Evolutionary conservation across 2,329 filamentous ascomycete genomes (phyloP).

Genomic region (Rutstroemia sp.): DNA sequence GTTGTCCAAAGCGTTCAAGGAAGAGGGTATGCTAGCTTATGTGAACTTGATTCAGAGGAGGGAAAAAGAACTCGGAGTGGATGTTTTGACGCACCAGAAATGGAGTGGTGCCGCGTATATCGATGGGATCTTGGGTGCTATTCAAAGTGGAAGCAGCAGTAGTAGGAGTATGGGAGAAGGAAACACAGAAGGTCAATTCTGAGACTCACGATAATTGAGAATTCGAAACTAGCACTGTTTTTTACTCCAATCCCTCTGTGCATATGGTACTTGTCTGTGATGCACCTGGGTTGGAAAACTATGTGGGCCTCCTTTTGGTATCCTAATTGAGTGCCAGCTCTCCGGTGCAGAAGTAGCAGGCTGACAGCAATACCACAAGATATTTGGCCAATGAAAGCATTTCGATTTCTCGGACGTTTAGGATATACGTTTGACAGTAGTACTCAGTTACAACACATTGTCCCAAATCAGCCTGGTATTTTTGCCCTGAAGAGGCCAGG

Average conservation of each 20-base stretch:
- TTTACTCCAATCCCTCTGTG: neutral
- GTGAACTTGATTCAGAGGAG: constrained; percentile 85
- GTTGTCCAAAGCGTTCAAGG: constrained; percentile 74
- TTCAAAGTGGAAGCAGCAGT: constrained; percentile 83
- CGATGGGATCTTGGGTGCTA: constrained; percentile 81
- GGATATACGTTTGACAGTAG: no score
- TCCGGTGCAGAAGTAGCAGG: no score
- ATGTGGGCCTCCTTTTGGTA: no score
- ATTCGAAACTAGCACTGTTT: neutral
- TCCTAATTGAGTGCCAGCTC: neutral
- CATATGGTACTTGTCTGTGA: neutral
- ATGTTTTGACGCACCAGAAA: constrained; percentile 35
- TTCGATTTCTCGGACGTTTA: no score
- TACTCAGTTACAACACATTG: no score
- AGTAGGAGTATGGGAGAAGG: constrained; percentile 93
- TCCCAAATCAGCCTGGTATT: no score
- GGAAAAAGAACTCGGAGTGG: constrained; percentile 65
- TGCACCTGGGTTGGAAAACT: no score
- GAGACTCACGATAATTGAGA: neutral
- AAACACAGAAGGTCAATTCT: constrained; percentile 73
- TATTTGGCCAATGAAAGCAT: no score
- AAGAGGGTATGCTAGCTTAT: constrained; percentile 93
- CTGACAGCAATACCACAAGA: no score
- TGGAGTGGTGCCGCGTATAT: constrained; percentile 67
- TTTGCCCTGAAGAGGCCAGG: no score